Conservation (phyloP, 495 filamentous ascomycete species). For the Oleoguttula mirabilis region DNA sequence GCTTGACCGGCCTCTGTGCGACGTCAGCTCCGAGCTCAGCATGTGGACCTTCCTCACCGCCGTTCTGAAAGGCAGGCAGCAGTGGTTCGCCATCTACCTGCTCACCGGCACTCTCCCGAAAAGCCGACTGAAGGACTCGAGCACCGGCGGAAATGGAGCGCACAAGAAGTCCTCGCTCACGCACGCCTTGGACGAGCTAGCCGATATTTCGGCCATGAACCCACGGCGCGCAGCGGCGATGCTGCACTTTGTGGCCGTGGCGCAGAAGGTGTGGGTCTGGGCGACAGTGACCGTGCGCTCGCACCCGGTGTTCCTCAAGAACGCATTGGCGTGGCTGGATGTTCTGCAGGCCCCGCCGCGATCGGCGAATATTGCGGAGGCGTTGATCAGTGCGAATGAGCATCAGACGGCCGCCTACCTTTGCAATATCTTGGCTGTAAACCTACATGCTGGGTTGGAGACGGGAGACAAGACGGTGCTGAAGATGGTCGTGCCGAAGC, state of each 20-base stretch:
- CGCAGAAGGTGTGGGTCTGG: constrained; percentile 89
- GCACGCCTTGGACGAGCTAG: constrained; percentile 62
- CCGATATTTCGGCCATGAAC: constrained; percentile 50
- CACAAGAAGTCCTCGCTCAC: constrained; percentile 43
- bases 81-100: constrained; percentile 88
- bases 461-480: constrained; percentile 53
- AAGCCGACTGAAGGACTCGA: constrained; percentile 49
- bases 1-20: constrained; percentile 62
- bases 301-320: constrained; percentile 57
- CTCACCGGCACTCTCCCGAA: constrained; percentile 77
- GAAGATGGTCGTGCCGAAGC: constrained; percentile 48
- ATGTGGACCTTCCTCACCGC: constrained; percentile 80
- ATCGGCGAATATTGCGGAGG: constrained; percentile 35
- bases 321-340: constrained; percentile 47
- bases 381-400: constrained; percentile 41
- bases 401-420: constrained; percentile 68
- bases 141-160: constrained; percentile 29
- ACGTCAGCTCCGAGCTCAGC: constrained; percentile 45
- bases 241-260: constrained; percentile 71
- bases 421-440: constrained; percentile 82
- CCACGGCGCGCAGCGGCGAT: constrained; percentile 54
- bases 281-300: constrained; percentile 64
- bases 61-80: constrained; percentile 81
- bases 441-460: constrained; percentile 69
- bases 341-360: constrained; percentile 3